A percentile compares a stretch with the other conserved stretches of the same genome.
Evolutionary conservation across 1,284 basidiomycete genomes (phyloP).

Genomic region (Apiotrichum montevideense): DNA sequence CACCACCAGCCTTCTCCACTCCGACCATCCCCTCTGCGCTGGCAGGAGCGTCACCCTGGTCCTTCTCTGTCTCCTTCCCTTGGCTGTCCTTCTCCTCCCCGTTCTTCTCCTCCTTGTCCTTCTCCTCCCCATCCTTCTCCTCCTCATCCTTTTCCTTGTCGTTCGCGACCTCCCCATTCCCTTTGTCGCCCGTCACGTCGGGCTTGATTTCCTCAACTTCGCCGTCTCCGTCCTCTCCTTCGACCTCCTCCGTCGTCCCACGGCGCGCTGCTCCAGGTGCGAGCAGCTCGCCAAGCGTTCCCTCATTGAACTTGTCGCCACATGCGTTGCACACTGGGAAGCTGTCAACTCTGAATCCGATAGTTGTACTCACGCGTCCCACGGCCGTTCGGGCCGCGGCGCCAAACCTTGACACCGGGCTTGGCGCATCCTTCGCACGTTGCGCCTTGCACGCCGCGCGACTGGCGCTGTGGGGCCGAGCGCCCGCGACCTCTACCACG

Average conservation of each 20-base stretch:
- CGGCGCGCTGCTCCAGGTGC: constrained; percentile 28
- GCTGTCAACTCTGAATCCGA: constrained; percentile 2
- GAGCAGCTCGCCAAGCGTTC: constrained; percentile 30
- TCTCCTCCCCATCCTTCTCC: background rate
- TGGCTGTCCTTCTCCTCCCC: background rate
- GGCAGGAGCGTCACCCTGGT: background rate
- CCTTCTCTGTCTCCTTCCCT: background rate
- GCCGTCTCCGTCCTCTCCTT: background rate
- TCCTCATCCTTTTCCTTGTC: background rate
- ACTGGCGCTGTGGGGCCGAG: background rate
- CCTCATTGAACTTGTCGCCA: constrained; percentile 34
- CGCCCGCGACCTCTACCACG: constrained; percentile 2
- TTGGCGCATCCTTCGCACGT: constrained; percentile 39
- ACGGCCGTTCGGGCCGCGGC: constrained; percentile 35
- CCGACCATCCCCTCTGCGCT: background rate
- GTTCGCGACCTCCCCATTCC: background rate
- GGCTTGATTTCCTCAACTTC: background rate
- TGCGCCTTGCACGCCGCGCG: constrained; percentile 19
- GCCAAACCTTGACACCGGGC: constrained; percentile 35
- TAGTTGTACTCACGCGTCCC: constrained; percentile 33
- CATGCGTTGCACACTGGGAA: constrained; percentile 37
- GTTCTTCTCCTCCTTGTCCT: background rate
- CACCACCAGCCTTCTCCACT: background rate
- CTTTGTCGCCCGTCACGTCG: too few relatives aligned
- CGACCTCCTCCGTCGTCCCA: background rate